Percentiles rank a stretch among this genome's conserved stretches.
These are phyloP conservation scores for Sclerotinia trifoliorum DNA, from an alignment of 2,329 filamentous ascomycete species.

Conservation along the genomic window DNA sequence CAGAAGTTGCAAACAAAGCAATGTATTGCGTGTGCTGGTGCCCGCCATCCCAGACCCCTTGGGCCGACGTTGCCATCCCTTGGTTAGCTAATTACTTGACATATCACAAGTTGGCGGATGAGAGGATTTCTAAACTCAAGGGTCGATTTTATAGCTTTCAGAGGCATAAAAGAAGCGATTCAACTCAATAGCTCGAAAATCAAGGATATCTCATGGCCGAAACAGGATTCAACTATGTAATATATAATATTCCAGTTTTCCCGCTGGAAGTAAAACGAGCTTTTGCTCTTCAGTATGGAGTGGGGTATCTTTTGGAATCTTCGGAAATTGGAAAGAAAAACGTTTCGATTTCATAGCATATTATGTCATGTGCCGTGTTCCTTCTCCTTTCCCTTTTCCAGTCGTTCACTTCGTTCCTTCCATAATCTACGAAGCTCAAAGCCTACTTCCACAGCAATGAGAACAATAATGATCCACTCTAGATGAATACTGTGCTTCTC, in stretches of 20 bases:
- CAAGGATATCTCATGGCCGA: not conserved
- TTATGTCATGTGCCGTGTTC: not conserved
- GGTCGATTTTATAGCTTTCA: not conserved
- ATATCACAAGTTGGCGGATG: not conserved
- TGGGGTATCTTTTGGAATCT: constrained; percentile 10
- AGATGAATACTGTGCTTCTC: constrained; percentile 86
- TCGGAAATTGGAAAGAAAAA: not conserved
- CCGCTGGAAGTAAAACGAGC: not conserved
- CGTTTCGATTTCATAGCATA: no score
- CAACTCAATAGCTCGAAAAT: not conserved
- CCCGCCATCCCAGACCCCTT: not conserved
- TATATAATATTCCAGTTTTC: not conserved
- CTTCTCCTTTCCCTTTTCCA: constrained; percentile 7
- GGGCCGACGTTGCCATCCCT: not conserved
- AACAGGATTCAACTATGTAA: not conserved
- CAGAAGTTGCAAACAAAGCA: not conserved
- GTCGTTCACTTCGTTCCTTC: constrained; percentile 33
- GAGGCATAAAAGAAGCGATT: not conserved
- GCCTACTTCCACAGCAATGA: constrained; percentile 88
- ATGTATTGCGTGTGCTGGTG: not conserved
- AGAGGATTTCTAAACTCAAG: not conserved
- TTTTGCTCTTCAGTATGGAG: not conserved
- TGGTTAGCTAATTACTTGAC: not conserved
- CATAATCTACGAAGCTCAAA: constrained; percentile 71
- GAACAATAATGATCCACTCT: constrained; percentile 92